A percentile compares a stretch with the other conserved stretches of the same genome.
These are phyloP conservation scores for Phylloporus arenicola DNA, from an alignment of 768 basidiomycete genomes.

Conservation along the genomic window DNA sequence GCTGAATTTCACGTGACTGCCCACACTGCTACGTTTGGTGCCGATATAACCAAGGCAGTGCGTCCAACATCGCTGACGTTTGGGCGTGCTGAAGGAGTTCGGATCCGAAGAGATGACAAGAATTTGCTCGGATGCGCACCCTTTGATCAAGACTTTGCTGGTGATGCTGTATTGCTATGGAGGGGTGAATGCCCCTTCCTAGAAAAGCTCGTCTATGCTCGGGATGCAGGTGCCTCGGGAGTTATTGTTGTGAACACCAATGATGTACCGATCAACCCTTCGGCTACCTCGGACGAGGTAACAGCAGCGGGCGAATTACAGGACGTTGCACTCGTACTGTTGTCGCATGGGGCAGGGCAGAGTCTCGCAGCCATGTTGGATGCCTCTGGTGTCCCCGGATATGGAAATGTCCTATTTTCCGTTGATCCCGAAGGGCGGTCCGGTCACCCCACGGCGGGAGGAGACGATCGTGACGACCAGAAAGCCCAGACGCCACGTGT, in stretches of 20 bases:
- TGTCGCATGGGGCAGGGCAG: slow-evolving; percentile 49
- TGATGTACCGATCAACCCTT: slow-evolving; percentile 58
- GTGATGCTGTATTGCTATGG: slow-evolving; percentile 54
- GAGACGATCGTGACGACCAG: slow-evolving; percentile 18
- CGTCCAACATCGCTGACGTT: slow-evolving; percentile 37
- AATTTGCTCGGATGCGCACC: slow-evolving; percentile 60
- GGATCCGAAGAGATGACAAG: slow-evolving; percentile 43
- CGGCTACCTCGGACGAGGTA: slow-evolving; percentile 53
- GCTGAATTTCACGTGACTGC: slow-evolving; percentile 51
- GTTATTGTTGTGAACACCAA: slow-evolving; percentile 70
- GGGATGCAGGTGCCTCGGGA: slow-evolving; percentile 66
- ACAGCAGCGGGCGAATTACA: slow-evolving; percentile 51
- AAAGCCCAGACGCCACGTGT: slow-evolving; percentile 41
- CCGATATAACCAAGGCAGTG: slow-evolving; percentile 41
- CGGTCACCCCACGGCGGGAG: slow-evolving; percentile 14
- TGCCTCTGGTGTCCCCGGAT: slow-evolving; percentile 40
- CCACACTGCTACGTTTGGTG: slow-evolving; percentile 68
- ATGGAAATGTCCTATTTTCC: slow-evolving; percentile 47
- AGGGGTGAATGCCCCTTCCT: slow-evolving; percentile 88
- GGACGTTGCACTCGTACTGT: slow-evolving; percentile 54
- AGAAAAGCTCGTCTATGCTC: slow-evolving; percentile 71
- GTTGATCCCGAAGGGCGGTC: slow-evolving; percentile 38
- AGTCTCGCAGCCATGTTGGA: slow-evolving; percentile 53
- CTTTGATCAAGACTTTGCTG: slow-evolving; percentile 44
- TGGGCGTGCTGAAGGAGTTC: slow-evolving; percentile 47